Conservation (phyloP, 169 alveolate species). For the Cryptosporidium parvum region DNA sequence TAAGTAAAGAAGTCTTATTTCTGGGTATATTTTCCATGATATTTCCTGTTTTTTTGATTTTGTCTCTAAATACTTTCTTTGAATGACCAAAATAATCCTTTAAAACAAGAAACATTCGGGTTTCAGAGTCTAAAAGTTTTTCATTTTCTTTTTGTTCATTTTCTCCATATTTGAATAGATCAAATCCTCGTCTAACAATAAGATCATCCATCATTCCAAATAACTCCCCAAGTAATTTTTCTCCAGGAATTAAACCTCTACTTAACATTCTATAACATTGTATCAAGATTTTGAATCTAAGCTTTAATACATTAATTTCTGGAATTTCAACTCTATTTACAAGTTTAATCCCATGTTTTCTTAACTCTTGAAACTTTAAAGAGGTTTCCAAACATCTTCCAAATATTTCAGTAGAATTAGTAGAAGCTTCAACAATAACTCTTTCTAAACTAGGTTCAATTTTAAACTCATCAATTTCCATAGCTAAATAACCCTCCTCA, state of each 20-base stretch:
- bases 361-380: constrained; percentile 13
- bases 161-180: constrained; percentile 5
- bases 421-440: background rate
- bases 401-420: constrained; percentile 31
- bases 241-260: constrained; percentile 55
- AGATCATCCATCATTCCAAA: constrained; percentile 60
- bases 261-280: constrained; percentile 35
- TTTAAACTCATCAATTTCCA: background rate
- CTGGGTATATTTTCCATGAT: background rate
- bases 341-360: background rate
- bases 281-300: constrained; percentile 32
- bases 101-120: constrained; percentile 2
- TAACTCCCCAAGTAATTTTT: constrained; percentile 18
- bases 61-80: constrained; percentile 22
- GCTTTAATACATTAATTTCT: constrained; percentile 4
- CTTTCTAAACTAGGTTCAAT: background rate
- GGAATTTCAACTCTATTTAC: constrained; percentile 26
- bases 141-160: background rate
- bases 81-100: constrained; percentile 38
- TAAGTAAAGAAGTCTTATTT: background rate
- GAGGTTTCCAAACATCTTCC: constrained; percentile 50
- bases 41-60: constrained; percentile 16
- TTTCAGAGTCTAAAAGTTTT: background rate
- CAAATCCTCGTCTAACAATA: constrained; percentile 26
- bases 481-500: background rate